Base-by-base conservation (phyloP, 1,284 basidiomycete species). In the Thelephora terrestris region DNA sequence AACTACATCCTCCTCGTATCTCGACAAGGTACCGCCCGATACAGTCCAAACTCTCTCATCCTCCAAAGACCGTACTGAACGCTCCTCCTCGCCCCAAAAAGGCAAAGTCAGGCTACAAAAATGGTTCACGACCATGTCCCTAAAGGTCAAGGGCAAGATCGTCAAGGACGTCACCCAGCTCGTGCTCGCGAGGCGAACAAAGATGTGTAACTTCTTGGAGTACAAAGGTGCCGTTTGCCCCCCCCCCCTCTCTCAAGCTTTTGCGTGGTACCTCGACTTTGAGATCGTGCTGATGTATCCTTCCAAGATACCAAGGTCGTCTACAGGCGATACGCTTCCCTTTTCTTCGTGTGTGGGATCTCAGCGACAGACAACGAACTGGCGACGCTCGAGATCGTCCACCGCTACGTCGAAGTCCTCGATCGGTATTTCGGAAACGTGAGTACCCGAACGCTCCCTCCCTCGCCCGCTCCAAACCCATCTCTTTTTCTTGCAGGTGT, bases 361-460 rank as follows among this genome's bases (percentile, higher is more conserved):
- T 79, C 82, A 45, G 81, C 84, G 36, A 76, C 74, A 40, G 96
- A 99, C 71, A 99, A 99, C 64, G 84, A 87, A 59, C 77, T 99
- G 54, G 79, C 95, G 54, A 94, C 94, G 1, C 76, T 99, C 49
- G 95, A 99, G 70, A 86, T 99, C 56, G 93, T 99, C 48, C 96
- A 99, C 67, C 84, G 96, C 61, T 99, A 96, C 60, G 96, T 99
- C 52, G 96, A 99, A 64, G 90, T 99, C n/a, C 70, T 99, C 50
- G 96, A 99, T 66, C 78, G 95, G 45, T 99, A 99, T 69, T 99
- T 99, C 73, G 96, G 96, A 48, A 99, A 99, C 63, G 93, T 95
- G 62, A 56, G 83, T 70, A 7, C 9, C 40, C 42, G 9, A 10
- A 10, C 45, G n/a, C 9, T 43, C 9, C 29, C 47, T 37, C 25